Base-by-base conservation (phyloP, 805 yeast species). In the Aciculoconidium aculeatum region DNA sequence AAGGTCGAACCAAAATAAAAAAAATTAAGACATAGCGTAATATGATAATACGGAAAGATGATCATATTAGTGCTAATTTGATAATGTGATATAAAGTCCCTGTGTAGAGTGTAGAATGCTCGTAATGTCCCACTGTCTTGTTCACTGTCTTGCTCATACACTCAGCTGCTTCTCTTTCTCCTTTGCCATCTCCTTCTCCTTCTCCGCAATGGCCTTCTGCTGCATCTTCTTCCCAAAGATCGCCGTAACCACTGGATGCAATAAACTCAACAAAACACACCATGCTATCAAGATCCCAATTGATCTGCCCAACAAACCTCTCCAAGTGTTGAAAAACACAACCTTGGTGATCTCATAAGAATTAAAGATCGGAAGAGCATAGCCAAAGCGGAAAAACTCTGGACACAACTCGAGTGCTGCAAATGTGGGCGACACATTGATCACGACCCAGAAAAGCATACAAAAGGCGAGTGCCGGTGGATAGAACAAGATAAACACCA, bases 381-480 rank as follows among this genome's bases (percentile, higher is more conserved):
- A 58, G 1, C 65, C 66, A 32, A 47, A 58, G 23, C 54, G 44
- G 34, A 44, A 57, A 23, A 60, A 49, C 7, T 43, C 41, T 0
- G 67, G 61, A 15, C 40, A 33, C 19, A 61, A 42, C 4, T 40
- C 57, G 20, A 58, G 38, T 2, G 67, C 63, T 2, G 60, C 53
- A 36, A 55, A 55, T 5, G 61, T 46, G 5, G 59, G 48, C 5
- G 59, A 35, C 4, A 58, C 45, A 26, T 57, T 58, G 23, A 46
- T 21, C 9, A 58, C 55, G 27, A 58, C 39, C 30, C 36, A 39
- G 34, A 51, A 40, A 27, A 58, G 49, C 34, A 56, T 49, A 55
- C 56, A 56, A 44, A 80, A 72, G 0, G 88, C 87, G 27, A 79
- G 40, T 30, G 68, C 42, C 16, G 86, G 85, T 1, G 92, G 90